Base-by-base conservation (phyloP, 1,284 basidiomycete genomes). In the Ganoderma meredithae region DNA sequence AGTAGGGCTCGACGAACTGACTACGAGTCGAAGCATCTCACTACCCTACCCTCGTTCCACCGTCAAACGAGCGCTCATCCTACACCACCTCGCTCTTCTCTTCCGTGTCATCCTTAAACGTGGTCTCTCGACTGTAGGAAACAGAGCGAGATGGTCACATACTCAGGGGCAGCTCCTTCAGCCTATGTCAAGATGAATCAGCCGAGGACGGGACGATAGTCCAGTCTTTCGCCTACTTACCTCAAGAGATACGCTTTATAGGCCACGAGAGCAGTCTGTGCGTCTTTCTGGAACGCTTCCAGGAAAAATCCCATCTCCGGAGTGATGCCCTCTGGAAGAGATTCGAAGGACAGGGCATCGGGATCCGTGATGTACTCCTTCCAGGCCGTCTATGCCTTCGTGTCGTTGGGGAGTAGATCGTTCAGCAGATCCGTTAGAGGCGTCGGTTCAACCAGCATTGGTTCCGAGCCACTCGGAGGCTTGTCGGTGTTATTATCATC, bases 361-460 rank as follows among this genome's bases (percentile, higher is more conserved):
- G 22, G 40, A 40, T 41, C 13, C 22, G 36, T 44, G 7, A 43
- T 40, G 10, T 53, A n/a, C 49, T 53, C 25, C 22, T 61, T 72
- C 67, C 67, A 72, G 27, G 7, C 5, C 4, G 40, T 41, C 71
- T 69, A 72, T 5, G 39, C 56, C 6, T 49, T 47, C 25, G 71
- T 70, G 53, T 72, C 66, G 58, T 72, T 72, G 1, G 69, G 71
- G 7, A 72, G 64, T n/a, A 72, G 53, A 12, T 72, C 64, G 56
- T 72, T 49, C 22, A 72, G 62, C 4, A 70, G 52, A 22, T 58
- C 63, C 41, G 44, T 25, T 8, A 70, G 40, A 17, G 60, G 36
- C 0, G 19, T 19, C 12, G 4, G 19, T 8, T 62, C 62, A 49
- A 25, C 22, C 1, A 9, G 22, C n/a, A 22, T 22, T 22, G 44